Base-by-base conservation (phyloP, 345 rosid genomes). In the Bruguiera sexangula region DNA sequence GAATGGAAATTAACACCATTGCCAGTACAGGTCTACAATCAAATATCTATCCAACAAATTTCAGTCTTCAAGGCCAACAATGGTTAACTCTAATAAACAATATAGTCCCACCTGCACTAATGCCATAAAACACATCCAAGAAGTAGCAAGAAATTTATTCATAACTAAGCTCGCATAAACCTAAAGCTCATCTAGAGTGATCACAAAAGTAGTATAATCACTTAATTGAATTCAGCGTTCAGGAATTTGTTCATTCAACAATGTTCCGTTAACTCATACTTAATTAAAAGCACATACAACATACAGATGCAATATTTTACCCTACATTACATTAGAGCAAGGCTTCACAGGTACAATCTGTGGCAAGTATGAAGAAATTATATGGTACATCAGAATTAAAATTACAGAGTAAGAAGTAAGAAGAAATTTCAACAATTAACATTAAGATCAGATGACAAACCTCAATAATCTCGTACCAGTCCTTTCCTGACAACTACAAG, bases 381-480 rank as follows among this genome's bases (percentile, higher is more conserved):
- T 39, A 10, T 39, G 48, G 16, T 10, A 2, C 16, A 39, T 39
- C 15, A 10, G 16, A 39, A 10, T 11, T 39, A 39, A 39, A 39
- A 39, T 11, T 39, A 32, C 36, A 39, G 10, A 39, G 43, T 50
- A 20, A 55, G 51, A 5, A 69, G 69, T 39, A 15, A 9, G n/a
- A 67, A 43, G 34, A 5, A 48, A 36, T 22, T 69, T 59, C 50
- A 4, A 34, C 3, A 60, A 32, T 27, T 56, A 51, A 30, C 18
- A 66, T 1, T 60, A 69, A 68, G 75, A 53, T 46, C 34, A 59
- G 68, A 63, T 67, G 71, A 65, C 94, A 80, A 79, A 93, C 98
- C 96, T 93, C 92, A 76, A 93, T 75, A 63, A 79, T 72, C 66
- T 85, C 57, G 60, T 82, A 78, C 98, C 98, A 93, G 66, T 83